These are phyloP conservation scores for Fusarium udum DNA, from an alignment of 2,329 filamentous ascomycete genomes.

Conservation along the genomic window DNA sequence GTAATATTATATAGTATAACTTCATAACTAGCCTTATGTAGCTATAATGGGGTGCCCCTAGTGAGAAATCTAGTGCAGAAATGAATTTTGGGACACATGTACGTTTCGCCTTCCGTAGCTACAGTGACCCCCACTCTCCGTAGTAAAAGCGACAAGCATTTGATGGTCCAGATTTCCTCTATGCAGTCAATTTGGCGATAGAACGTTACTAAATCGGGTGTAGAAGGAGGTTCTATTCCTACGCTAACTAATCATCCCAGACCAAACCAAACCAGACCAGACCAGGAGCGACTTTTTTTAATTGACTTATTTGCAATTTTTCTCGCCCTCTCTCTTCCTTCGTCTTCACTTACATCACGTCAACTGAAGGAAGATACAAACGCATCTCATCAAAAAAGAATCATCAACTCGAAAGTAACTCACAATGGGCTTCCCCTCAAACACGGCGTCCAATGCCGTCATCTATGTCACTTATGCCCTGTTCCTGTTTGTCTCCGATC, in stretches of 20 bases:
- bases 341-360: neutral
- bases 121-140: conserved; percentile 25
- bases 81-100: too few relatives aligned
- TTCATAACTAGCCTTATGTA: too few relatives aligned
- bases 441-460: conserved; percentile 81
- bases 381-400: neutral
- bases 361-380: neutral
- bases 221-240: neutral
- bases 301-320: conserved; percentile 7
- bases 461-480: conserved; percentile 82
- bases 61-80: too few relatives aligned
- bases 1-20: too few relatives aligned
- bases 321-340: neutral
- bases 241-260: conserved; percentile 13
- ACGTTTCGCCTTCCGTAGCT: too few relatives aligned
- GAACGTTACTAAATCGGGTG: conserved; percentile 23
- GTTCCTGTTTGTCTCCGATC: conserved; percentile 70
- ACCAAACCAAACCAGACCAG: neutral
- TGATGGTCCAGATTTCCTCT: conserved; percentile 8
- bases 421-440: conserved; percentile 78
- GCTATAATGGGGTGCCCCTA: too few relatives aligned
- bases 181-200: conserved; percentile 24
- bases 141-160: conserved; percentile 17
- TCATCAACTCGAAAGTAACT: neutral
- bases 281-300: conserved; percentile 20